phyloP scores from a whole-genome alignment of 352 stramenopile species.

The Globisporangium spinosum region DNA sequence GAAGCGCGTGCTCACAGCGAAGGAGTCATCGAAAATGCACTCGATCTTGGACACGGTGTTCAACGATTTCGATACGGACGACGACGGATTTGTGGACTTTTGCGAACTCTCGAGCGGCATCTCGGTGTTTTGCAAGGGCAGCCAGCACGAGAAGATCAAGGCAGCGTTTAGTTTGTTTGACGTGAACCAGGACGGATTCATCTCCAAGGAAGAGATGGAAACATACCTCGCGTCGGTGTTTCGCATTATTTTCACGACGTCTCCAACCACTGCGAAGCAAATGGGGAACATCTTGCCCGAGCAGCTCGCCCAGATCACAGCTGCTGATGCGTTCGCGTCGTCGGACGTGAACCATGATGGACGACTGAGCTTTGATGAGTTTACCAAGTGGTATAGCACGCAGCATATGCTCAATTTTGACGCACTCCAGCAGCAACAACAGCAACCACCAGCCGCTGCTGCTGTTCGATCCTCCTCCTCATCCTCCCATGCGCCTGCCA shows the following conservation, averaged over 20 bases:
- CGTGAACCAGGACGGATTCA: constrained; percentile 84
- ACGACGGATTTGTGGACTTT: constrained; percentile 83
- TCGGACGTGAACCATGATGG: constrained; percentile 66
- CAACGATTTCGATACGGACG: constrained; percentile 68
- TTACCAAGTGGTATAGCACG: constrained; percentile 78
- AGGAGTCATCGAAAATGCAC: constrained; percentile 40
- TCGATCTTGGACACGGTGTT: constrained; percentile 68
- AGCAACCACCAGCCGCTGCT: constrained; percentile 5
- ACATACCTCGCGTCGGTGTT: constrained; percentile 86
- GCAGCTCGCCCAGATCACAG: constrained; percentile 67
- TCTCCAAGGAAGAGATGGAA: constrained; percentile 80
- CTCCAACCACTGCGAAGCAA: constrained; percentile 35
- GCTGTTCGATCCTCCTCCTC: constrained; percentile 1
- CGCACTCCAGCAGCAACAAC: constrained; percentile 20
- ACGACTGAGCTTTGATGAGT: constrained; percentile 75
- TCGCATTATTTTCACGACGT: constrained; percentile 75
- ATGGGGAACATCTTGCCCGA: constrained; percentile 56
- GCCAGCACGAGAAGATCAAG: constrained; percentile 77
- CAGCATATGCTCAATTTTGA: constrained; percentile 26
- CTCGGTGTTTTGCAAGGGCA: constrained; percentile 74
- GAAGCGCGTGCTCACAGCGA: constrained; percentile 22
- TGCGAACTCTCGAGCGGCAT: constrained; percentile 82
- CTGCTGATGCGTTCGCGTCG: constrained; percentile 56
- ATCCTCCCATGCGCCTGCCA: constrained; percentile 6
- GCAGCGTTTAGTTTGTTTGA: constrained; percentile 86